Evolutionary conservation across 108 stramenopile species (phyloP), one percentile per base, ranked within the genome.

Genomic region (Epipyxis sp.): DNA sequence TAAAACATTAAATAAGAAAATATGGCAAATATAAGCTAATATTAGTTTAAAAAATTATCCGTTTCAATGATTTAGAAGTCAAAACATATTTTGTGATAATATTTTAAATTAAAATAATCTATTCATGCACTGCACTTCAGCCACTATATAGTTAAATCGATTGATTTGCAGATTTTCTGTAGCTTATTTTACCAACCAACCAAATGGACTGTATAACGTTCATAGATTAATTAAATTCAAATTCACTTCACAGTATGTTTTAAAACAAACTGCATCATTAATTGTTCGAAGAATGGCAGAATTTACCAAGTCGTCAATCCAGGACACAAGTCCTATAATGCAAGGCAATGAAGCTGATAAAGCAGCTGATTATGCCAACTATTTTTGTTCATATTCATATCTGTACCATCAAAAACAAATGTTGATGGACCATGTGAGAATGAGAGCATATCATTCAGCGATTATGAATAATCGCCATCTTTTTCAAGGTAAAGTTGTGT

Each of bases 351-450:
- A 76, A 16, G 80, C 44, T 46, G 76, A 29, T 32, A 77, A 80
- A 65, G 83, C 94, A 27, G 90, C 89, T 34, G 94, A 95, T 82
- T 95, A 92, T 78, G 94, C 94, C 77, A 94, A 95, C 77, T 94
- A 96, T 81, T 94, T 97, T 82, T 93, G 94, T 81, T 86, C 90
- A 74, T 98, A 98, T 79, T 90, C 94, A 35, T 95, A 93, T 78
- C 80, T 98, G 27, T 98, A 97, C 79, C 97, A 98, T 81, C 97
- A 98, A 80, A 98, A 97, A 84, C 94, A 95, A 82, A 97, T 97
- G 98, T 86, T 98, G 34, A 93, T 94, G 40, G 98, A 98, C 82
- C 94, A 94, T 80, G 91, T 93, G 79, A 91, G 98, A 40, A 97
- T 98, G 98, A 93, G 93, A 3, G 95, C 96, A 34, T 98, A 98